Conservation (phyloP, 2,329 filamentous ascomycete species). For the Gnomoniopsis sp. region DNA sequence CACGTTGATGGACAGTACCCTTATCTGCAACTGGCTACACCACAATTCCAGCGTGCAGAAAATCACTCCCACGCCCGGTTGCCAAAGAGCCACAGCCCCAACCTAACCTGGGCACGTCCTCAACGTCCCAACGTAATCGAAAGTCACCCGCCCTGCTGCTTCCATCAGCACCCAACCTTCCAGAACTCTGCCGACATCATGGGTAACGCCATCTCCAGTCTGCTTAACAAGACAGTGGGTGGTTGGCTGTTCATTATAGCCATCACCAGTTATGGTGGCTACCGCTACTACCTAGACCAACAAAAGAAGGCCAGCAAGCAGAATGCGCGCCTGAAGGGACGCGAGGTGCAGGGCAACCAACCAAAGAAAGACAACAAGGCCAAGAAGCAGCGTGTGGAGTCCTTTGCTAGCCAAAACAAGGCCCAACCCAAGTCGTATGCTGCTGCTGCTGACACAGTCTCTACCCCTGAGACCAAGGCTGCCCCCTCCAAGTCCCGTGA, state of each 20-base stretch:
- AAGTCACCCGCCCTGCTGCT: background rate
- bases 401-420: slow-evolving; percentile 30
- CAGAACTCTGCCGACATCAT: slow-evolving; percentile 22
- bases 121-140: background rate
- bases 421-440: slow-evolving; percentile 34
- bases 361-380: slow-evolving; percentile 34
- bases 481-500: slow-evolving; percentile 38
- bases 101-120: background rate
- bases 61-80: background rate
- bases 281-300: slow-evolving; percentile 21
- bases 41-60: background rate
- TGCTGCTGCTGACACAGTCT: background rate
- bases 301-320: slow-evolving; percentile 24
- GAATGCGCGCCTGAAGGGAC: slow-evolving; percentile 23
- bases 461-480: slow-evolving; percentile 20
- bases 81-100: background rate
- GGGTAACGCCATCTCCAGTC: slow-evolving; percentile 32
- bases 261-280: slow-evolving; percentile 22
- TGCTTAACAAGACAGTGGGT: slow-evolving; percentile 21
- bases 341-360: slow-evolving; percentile 30
- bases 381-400: slow-evolving; percentile 40
- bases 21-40: background rate
- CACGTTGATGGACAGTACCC: background rate
- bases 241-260: slow-evolving; percentile 30
- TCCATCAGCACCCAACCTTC: background rate